Percentiles rank a stretch among this genome's conserved stretches.
Evolutionary conservation across 164 flowering plant species (phyloP).

Genomic region (Liriodendron chinense): DNA sequence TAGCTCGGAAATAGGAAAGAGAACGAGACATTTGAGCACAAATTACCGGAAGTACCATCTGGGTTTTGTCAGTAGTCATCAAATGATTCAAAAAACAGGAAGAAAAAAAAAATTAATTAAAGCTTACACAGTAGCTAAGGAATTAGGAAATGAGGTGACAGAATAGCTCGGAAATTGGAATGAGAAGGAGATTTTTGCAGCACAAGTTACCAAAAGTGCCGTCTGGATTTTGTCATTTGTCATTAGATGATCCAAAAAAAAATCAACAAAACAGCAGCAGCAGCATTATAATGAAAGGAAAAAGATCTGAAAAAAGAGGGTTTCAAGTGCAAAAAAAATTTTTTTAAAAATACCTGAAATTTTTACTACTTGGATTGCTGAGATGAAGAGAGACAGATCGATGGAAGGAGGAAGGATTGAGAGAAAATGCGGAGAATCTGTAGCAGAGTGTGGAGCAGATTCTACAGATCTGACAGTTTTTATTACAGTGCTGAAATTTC

Average conservation of each 20-base stretch:
- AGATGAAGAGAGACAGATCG: not conserved
- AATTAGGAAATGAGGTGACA: not conserved
- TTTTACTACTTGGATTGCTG: not conserved
- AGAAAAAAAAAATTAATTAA: too few relatives aligned
- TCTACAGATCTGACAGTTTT: slow-evolving; percentile 12
- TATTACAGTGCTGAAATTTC: not conserved
- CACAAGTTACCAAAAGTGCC: not conserved
- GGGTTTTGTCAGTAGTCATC: not conserved
- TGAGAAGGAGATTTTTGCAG: too few relatives aligned
- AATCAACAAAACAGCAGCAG: too few relatives aligned
- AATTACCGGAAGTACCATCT: not conserved
- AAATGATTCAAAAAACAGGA: too few relatives aligned
- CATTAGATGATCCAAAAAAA: too few relatives aligned
- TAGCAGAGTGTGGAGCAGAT: not conserved
- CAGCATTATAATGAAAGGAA: too few relatives aligned
- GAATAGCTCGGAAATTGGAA: not conserved
- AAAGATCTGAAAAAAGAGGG: too few relatives aligned
- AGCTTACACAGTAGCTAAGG: not conserved
- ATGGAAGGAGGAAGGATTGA: not conserved
- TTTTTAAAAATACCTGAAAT: slow-evolving; percentile 1
- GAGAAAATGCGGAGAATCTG: not conserved
- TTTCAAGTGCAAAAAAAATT: too few relatives aligned
- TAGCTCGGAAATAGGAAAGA: not conserved
- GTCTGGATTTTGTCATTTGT: not conserved
- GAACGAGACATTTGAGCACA: not conserved